phyloP scores from a whole-genome alignment of 257 asterid species.

The Nicotiana obtusifolia region DNA sequence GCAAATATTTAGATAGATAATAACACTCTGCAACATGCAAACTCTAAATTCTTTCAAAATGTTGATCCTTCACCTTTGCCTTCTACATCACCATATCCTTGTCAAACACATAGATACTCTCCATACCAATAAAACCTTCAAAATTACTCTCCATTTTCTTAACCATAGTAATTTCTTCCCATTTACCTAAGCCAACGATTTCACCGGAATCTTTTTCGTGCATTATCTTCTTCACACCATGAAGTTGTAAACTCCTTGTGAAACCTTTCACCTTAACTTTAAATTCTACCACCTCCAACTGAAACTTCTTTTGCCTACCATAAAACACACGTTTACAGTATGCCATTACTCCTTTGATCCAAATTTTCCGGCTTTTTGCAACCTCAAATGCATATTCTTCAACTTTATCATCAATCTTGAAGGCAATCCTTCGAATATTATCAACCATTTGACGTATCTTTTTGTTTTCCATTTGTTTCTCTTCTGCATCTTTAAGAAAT shows the following conservation, averaged over 20 bases:
- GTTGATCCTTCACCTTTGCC: background rate
- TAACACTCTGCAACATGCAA: background rate
- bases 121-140: background rate
- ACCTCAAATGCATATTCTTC: slow-evolving; percentile 3
- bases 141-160: background rate
- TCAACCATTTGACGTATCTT: background rate
- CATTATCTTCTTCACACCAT: background rate
- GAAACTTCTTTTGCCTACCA: background rate
- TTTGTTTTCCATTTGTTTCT: background rate
- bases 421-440: background rate
- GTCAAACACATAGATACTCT: background rate
- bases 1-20: background rate
- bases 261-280: background rate
- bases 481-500: background rate
- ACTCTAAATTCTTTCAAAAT: slow-evolving; percentile 1
- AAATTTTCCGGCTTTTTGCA: background rate
- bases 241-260: background rate
- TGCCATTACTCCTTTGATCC: background rate
- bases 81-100: background rate
- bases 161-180: background rate
- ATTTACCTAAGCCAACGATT: background rate
- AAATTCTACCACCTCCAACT: background rate
- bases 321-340: background rate
- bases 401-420: background rate
- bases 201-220: background rate